Evolutionary conservation across 2,329 filamentous ascomycete genomes (phyloP).

Genomic region (Trichocomaceae sp.): DNA sequence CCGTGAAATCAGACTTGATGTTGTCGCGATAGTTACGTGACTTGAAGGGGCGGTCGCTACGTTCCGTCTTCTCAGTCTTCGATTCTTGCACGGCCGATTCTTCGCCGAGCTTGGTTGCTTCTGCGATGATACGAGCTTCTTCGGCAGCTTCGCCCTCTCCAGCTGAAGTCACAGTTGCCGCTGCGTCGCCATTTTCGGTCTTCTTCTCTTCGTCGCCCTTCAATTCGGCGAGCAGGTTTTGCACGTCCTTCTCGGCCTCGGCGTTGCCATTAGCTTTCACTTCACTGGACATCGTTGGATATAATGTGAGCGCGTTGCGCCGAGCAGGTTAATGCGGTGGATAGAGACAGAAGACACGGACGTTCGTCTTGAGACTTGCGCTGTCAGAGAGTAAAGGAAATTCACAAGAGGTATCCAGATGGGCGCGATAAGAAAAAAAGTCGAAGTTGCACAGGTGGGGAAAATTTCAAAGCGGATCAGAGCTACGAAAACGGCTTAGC

Average conservation of each 20-base stretch:
- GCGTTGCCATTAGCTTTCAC: conserved; percentile 34
- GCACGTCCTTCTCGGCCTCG: conserved; percentile 41
- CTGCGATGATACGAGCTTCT: conserved; percentile 34
- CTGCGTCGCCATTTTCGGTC: not conserved
- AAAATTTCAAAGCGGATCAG: conserved; percentile 7
- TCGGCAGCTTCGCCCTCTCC: conserved; percentile 24
- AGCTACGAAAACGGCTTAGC: conserved; percentile 11
- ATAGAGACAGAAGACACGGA: not conserved
- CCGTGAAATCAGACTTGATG: conserved; percentile 64
- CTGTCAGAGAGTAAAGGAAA: not conserved
- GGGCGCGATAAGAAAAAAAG: conserved; percentile 12
- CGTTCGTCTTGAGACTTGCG: not conserved
- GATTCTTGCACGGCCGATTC: conserved; percentile 32
- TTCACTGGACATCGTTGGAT: conserved; percentile 29
- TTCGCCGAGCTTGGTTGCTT: conserved; percentile 31
- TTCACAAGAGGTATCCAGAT: not conserved
- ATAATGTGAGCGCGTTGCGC: conserved; percentile 8
- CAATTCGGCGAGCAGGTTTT: conserved; percentile 41
- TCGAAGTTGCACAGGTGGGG: conserved; percentile 6
- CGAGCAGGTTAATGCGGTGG: conserved; percentile 1
- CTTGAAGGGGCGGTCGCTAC: conserved; percentile 20
- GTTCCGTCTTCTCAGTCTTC: conserved; percentile 19
- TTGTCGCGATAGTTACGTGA: conserved; percentile 43
- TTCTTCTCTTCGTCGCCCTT: conserved; percentile 32
- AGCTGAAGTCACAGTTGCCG: not conserved